Percentiles rank a stretch among this genome's conserved stretches.
phyloP scores from a whole-genome alignment of 495 filamentous ascomycete species.

The Hypoxylon crocopeplum region DNA sequence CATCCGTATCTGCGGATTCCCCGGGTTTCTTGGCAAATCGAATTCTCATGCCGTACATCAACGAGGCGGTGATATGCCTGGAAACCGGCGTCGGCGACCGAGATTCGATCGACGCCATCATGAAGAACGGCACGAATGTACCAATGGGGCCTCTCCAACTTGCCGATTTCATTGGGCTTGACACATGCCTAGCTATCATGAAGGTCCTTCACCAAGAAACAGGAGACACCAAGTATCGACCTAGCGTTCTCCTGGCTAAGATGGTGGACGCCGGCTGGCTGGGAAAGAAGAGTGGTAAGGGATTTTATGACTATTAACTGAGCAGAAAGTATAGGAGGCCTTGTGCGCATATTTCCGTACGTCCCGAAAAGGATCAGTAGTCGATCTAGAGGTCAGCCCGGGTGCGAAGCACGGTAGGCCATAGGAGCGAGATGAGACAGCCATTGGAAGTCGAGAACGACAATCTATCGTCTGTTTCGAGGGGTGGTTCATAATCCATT shows the following conservation, averaged over 20 bases:
- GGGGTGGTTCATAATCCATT: too few species aligned
- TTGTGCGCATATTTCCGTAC: not conserved
- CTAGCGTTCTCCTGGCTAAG: slow-evolving; percentile 81
- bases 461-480: too few species aligned
- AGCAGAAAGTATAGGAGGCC: not conserved
- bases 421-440: not conserved
- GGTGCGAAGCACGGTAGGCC: not conserved
- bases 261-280: slow-evolving; percentile 99
- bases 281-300: slow-evolving; percentile 96
- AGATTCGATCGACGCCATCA: slow-evolving; percentile 94
- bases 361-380: not conserved
- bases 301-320: slow-evolving; percentile 84
- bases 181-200: slow-evolving; percentile 98
- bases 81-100: slow-evolving; percentile 88
- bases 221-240: slow-evolving; percentile 93
- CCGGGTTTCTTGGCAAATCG: slow-evolving; percentile 96
- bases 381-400: not conserved
- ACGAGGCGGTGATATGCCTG: slow-evolving; percentile 95
- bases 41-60: slow-evolving; percentile 99
- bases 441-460: not conserved
- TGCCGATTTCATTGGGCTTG: slow-evolving; percentile 96
- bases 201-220: slow-evolving; percentile 91
- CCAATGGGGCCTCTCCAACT: slow-evolving; percentile 95
- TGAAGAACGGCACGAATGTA: slow-evolving; percentile 99
- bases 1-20: slow-evolving; percentile 83